Evolutionary conservation across 1,284 basidiomycete genomes (phyloP).

Genomic region (Boletus austroedulis): DNA sequence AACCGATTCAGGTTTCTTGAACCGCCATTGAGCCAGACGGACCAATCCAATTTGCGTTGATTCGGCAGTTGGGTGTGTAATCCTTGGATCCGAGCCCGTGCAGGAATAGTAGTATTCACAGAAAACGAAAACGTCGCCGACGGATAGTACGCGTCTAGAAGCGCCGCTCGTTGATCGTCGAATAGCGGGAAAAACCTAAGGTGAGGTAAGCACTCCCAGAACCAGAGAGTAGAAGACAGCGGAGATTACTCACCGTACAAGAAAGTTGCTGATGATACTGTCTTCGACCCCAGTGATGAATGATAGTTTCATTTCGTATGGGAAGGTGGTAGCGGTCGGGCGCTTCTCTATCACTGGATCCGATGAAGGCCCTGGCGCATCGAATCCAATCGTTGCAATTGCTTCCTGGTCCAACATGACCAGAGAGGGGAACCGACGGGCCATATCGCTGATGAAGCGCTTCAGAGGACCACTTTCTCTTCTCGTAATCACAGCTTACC

Average conservation of each 20-base stretch:
- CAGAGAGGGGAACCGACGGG: slow-evolving; percentile 65
- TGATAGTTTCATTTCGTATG: slow-evolving; percentile 66
- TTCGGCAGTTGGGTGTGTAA: slow-evolving; percentile 69
- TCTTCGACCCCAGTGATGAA: slow-evolving; percentile 76
- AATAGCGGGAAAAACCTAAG: slow-evolving; percentile 81
- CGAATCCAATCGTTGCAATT: slow-evolving; percentile 72
- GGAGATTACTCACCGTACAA: slow-evolving; percentile 58
- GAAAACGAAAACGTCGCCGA: slow-evolving; percentile 87
- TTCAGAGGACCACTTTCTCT: slow-evolving; percentile 10
- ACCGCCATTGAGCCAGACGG: slow-evolving; percentile 58
- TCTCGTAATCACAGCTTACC: slow-evolving; percentile 43
- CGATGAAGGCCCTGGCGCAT: slow-evolving; percentile 52
- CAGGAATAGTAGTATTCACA: slow-evolving; percentile 77
- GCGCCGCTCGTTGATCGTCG: slow-evolving; percentile 70
- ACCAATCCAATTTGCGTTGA: slow-evolving; percentile 78
- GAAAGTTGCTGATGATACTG: slow-evolving; percentile 68
- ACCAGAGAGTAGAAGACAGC: slow-evolving; percentile 2
- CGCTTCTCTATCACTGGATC: slow-evolving; percentile 39
- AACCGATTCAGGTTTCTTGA: slow-evolving; percentile 79
- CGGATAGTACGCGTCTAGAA: slow-evolving; percentile 78
- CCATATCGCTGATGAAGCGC: slow-evolving; percentile 56
- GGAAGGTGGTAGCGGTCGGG: slow-evolving; percentile 63
- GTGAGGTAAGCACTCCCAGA: slow-evolving; percentile 9
- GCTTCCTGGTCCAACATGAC: slow-evolving; percentile 74
- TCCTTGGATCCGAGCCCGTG: slow-evolving; percentile 66